Conservation (phyloP, 2,329 filamentous ascomycete species). For the Ceratocystis eucalypticola region DNA sequence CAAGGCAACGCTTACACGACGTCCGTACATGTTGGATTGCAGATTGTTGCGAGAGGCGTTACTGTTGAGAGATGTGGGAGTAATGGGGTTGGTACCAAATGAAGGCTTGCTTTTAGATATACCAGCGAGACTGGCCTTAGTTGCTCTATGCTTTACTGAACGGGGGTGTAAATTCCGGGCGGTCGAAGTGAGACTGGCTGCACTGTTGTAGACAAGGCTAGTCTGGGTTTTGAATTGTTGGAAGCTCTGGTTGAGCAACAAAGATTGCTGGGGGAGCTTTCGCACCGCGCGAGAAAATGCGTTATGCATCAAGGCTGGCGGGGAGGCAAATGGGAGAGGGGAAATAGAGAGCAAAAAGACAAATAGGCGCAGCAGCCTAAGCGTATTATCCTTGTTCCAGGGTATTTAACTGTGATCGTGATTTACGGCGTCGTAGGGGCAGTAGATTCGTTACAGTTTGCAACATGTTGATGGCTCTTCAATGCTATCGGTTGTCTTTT, state of each 20-base stretch:
- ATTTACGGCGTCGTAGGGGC: background rate
- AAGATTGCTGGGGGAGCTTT: constrained; percentile 15
- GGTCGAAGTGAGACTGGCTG: background rate
- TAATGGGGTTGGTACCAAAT: constrained; percentile 19
- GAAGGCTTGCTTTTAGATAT: constrained; percentile 17
- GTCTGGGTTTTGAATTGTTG: background rate
- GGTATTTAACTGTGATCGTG: background rate
- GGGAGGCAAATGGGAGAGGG: background rate
- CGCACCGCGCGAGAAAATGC: constrained; percentile 15
- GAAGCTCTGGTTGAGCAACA: background rate
- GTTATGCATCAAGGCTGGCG: constrained; percentile 15
- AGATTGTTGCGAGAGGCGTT: constrained; percentile 34
- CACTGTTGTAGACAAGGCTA: constrained; percentile 8
- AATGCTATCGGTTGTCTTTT: background rate
- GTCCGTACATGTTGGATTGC: constrained; percentile 61
- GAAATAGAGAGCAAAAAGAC: background rate
- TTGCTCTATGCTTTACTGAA: constrained; percentile 19
- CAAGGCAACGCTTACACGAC: constrained; percentile 52
- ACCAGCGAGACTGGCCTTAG: constrained; percentile 16
- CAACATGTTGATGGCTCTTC: background rate
- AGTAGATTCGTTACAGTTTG: background rate
- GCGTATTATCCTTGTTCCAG: background rate
- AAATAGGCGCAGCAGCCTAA: background rate
- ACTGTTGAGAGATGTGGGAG: constrained; percentile 24
- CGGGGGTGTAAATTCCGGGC: background rate